These are phyloP conservation scores for Plectosphaerella plurivora DNA, from an alignment of 2,329 filamentous ascomycete species.

Conservation along the genomic window DNA sequence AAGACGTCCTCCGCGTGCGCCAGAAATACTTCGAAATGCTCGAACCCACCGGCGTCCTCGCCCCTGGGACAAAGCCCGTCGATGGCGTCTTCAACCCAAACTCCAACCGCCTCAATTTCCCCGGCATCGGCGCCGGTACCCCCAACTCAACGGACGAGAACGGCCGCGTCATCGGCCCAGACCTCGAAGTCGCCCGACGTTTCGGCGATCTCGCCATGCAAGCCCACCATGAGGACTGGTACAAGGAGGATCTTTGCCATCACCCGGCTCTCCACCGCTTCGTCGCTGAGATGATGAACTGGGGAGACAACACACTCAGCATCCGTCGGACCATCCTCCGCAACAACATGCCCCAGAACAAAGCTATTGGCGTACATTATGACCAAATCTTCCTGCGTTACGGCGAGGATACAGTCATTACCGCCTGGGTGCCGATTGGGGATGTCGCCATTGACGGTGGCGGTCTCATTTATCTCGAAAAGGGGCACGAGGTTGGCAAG, in stretches of 20 bases:
- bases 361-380: constrained; percentile 57
- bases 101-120: constrained; percentile 13
- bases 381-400: constrained; percentile 54
- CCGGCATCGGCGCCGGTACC: constrained; percentile 42
- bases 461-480: constrained; percentile 55
- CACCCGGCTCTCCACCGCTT: constrained; percentile 45
- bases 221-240: constrained; percentile 49
- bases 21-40: constrained; percentile 49
- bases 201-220: constrained; percentile 39
- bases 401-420: constrained; percentile 50
- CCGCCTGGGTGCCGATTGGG: constrained; percentile 54
- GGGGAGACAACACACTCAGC: constrained; percentile 43
- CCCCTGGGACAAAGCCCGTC: constrained; percentile 43
- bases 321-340: constrained; percentile 41
- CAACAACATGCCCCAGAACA: constrained; percentile 53
- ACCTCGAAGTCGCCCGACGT: constrained; percentile 1
- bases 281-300: constrained; percentile 46
- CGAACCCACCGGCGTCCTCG: constrained; percentile 50
- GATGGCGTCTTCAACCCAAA: constrained; percentile 43
- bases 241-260: constrained; percentile 44
- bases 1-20: constrained; percentile 47
- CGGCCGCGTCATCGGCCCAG: not conserved
- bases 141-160: constrained; percentile 28
- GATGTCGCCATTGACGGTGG: constrained; percentile 50
- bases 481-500: constrained; percentile 21